Percentiles rank a stretch among this genome's conserved stretches.
phyloP scores from a whole-genome alignment of 495 filamentous ascomycete genomes.

The Daldinia grandis region DNA sequence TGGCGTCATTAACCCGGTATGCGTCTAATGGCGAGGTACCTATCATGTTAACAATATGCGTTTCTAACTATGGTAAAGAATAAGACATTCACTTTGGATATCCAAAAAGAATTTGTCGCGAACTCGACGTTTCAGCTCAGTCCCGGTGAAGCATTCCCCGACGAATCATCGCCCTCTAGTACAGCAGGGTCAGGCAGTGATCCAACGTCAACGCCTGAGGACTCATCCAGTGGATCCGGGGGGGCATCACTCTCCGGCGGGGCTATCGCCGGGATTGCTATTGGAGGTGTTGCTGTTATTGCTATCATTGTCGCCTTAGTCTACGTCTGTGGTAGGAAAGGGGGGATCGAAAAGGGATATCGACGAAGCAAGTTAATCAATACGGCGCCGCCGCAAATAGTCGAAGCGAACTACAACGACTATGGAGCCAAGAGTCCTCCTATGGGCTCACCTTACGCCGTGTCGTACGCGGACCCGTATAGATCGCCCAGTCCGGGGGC shows the following conservation, averaged over 20 bases:
- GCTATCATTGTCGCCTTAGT: conserved; percentile 49
- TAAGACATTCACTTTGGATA: conserved; percentile 41
- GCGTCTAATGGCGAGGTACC: neutral
- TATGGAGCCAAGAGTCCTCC: conserved; percentile 44
- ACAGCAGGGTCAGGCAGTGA: neutral
- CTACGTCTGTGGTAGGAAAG: conserved; percentile 54
- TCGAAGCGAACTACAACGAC: conserved; percentile 34
- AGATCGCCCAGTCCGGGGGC: conserved; percentile 7
- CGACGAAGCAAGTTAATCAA: conserved; percentile 15
- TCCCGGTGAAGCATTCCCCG: conserved; percentile 51
- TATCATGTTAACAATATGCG: neutral
- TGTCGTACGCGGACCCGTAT: conserved; percentile 13
- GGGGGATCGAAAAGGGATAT: conserved; percentile 46
- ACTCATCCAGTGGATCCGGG: conserved; percentile 5
- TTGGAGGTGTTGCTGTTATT: conserved; percentile 53
- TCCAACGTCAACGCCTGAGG: conserved; percentile 1
- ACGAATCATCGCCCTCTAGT: conserved; percentile 29
- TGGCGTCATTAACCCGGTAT: conserved; percentile 58
- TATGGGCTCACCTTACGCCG: conserved; percentile 15
- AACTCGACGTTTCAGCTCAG: conserved; percentile 47
- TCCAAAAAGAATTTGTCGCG: conserved; percentile 41
- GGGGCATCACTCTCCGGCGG: conserved; percentile 42
- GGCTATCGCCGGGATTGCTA: conserved; percentile 59
- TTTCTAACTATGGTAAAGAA: conserved; percentile 30
- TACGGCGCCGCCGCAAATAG: conserved; percentile 22